These are phyloP conservation scores for Austropuccinia psidii DNA, from an alignment of 1,284 basidiomycete species.

Conservation along the genomic window DNA sequence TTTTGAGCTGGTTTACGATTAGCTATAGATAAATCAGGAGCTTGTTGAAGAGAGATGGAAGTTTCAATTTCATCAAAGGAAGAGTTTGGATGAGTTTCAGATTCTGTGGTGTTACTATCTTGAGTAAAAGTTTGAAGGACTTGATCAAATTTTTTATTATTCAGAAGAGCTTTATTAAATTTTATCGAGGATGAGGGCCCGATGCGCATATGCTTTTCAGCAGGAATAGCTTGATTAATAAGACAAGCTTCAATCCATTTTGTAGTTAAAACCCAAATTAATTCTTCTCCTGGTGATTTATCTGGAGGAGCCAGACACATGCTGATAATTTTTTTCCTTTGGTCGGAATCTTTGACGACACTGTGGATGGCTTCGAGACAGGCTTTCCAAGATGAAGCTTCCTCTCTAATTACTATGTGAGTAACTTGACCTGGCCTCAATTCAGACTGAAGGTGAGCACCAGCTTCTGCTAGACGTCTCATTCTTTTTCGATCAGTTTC, in stretches of 20 bases:
- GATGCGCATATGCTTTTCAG: slow-evolving; percentile 25
- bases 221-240: background rate
- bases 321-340: slow-evolving; percentile 7
- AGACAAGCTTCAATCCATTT: slow-evolving; percentile 27
- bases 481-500: slow-evolving; percentile 32
- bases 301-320: slow-evolving; percentile 12
- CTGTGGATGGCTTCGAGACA: slow-evolving; percentile 9
- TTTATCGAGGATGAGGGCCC: background rate
- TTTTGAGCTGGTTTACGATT: background rate
- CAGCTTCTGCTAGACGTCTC: slow-evolving; percentile 15
- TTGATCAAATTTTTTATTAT: background rate
- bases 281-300: slow-evolving; percentile 15
- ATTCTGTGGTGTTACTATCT: background rate
- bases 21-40: background rate
- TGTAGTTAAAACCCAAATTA: slow-evolving; percentile 31
- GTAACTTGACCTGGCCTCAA: slow-evolving; percentile 15
- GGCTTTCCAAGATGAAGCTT: slow-evolving; percentile 4
- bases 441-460: slow-evolving; percentile 23
- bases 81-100: background rate
- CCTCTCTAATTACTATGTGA: slow-evolving; percentile 22
- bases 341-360: background rate
- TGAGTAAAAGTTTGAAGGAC: background rate
- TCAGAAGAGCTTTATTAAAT: no score
- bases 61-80: slow-evolving; percentile 34
- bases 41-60: background rate